These are phyloP conservation scores for Boletus tylopilopsis DNA, from an alignment of 768 basidiomycete genomes.

Conservation along the genomic window DNA sequence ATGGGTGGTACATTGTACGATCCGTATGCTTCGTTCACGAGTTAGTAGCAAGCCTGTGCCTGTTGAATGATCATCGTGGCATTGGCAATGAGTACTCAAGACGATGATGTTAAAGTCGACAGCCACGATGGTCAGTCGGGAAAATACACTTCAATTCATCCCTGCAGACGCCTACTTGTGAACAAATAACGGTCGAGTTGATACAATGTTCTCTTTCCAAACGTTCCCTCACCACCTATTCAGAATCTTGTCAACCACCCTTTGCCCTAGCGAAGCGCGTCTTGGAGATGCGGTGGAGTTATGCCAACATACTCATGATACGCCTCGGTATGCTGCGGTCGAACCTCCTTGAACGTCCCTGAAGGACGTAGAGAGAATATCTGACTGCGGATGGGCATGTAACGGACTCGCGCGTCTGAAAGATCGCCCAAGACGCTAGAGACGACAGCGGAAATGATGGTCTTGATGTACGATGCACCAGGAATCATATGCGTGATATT, in stretches of 20 bases:
- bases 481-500: neutral
- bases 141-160: too few species aligned
- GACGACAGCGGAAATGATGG: neutral
- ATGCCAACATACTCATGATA: neutral
- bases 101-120: too few species aligned
- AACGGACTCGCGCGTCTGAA: neutral
- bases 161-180: too few species aligned
- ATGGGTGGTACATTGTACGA: too few species aligned
- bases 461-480: neutral
- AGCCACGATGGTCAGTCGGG: too few species aligned
- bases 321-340: neutral
- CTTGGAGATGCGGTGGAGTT: neutral
- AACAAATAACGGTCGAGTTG: too few species aligned
- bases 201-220: too few species aligned
- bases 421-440: neutral
- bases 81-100: too few species aligned
- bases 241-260: neutral
- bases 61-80: too few species aligned
- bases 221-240: too few species aligned
- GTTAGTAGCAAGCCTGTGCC: too few species aligned
- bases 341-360: neutral
- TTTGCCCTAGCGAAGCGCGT: neutral
- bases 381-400: slow-evolving; percentile 2
- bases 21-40: too few species aligned
- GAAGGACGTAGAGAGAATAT: neutral